Percentiles rank a stretch among this genome's conserved stretches.
These are phyloP conservation scores for Fusarium tuaranense DNA, from an alignment of 2,329 filamentous ascomycete genomes.

Conservation along the genomic window DNA sequence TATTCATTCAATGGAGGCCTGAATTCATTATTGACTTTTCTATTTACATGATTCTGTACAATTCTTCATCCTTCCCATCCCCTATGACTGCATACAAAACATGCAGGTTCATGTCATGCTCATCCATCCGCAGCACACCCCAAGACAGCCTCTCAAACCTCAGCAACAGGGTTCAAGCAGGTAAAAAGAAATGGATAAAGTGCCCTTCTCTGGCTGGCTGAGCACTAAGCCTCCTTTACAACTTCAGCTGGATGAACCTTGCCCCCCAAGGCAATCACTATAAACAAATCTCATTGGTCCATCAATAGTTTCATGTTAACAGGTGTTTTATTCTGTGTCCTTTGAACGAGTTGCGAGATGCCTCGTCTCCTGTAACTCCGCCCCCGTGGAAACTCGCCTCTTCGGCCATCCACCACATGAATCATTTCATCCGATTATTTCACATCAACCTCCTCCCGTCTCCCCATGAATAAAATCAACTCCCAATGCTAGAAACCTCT, in stretches of 20 bases:
- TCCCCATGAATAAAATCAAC: conserved; percentile 24
- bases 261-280: background rate
- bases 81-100: conserved; percentile 4
- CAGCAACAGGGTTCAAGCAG: conserved; percentile 6
- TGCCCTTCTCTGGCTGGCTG: background rate
- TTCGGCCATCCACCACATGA: background rate
- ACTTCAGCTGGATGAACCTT: background rate
- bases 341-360: background rate
- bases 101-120: conserved; percentile 6
- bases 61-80: background rate
- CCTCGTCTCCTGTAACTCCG: background rate
- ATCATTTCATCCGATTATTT: background rate
- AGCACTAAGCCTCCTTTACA: background rate
- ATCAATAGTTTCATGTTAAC: background rate
- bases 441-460: background rate
- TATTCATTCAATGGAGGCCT: background rate
- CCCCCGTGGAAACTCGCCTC: background rate
- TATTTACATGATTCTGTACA: background rate
- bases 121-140: background rate
- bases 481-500: conserved; percentile 32
- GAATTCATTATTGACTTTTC: background rate
- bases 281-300: background rate
- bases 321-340: background rate
- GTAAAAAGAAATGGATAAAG: background rate
- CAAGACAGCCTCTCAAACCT: background rate